These are phyloP conservation scores for Cladophialophora carrionii DNA, from an alignment of 2,329 filamentous ascomycete species.

Conservation along the genomic window DNA sequence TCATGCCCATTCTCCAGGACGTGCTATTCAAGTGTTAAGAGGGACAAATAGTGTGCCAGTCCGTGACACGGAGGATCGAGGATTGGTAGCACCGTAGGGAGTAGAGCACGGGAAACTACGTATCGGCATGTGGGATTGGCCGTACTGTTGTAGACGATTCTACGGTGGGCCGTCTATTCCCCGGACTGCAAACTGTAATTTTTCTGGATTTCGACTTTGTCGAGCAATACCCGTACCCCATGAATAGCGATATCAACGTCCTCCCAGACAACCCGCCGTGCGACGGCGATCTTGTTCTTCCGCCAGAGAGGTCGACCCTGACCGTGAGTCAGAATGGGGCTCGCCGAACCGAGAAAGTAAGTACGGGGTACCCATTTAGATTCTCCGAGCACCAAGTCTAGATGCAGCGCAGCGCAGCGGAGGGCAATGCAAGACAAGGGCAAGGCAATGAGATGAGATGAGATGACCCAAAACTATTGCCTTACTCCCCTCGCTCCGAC, in stretches of 20 bases:
- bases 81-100: neutral
- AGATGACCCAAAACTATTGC: too few species aligned
- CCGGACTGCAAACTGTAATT: neutral
- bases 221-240: neutral
- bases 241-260: neutral
- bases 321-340: slow-evolving; percentile 27
- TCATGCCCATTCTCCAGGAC: neutral
- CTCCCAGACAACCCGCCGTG: neutral
- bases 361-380: slow-evolving; percentile 6
- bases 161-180: neutral
- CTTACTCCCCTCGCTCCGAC: too few species aligned
- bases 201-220: neutral
- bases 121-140: neutral
- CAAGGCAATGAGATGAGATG: neutral
- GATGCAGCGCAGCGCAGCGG: too few species aligned
- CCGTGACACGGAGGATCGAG: neutral
- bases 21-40: neutral
- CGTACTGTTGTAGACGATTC: neutral
- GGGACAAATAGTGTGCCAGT: neutral
- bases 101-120: neutral
- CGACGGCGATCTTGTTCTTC: neutral
- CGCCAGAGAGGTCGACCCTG: neutral
- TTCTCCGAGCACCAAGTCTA: neutral
- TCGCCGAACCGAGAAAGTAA: slow-evolving; percentile 34
- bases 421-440: neutral